These are phyloP conservation scores for Pisolithus thermaeus DNA, from an alignment of 1,284 basidiomycete species.

Conservation along the genomic window DNA sequence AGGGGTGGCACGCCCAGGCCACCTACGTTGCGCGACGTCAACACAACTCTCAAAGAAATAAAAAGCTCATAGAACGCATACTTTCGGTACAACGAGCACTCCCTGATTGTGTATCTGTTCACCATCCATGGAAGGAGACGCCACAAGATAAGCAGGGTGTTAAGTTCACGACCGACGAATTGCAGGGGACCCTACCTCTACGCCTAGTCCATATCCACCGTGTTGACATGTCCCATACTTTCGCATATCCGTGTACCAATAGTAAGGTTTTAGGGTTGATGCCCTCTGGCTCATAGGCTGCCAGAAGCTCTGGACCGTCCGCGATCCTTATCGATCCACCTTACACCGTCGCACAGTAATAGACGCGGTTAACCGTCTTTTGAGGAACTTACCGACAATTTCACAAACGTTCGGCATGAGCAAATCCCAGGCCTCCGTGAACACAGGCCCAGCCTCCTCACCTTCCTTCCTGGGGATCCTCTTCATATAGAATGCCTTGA, in stretches of 20 bases:
- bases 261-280: slow-evolving; percentile 90
- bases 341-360: slow-evolving; percentile 15
- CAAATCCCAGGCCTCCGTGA: slow-evolving; percentile 94
- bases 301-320: slow-evolving; percentile 84
- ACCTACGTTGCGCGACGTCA: slow-evolving; percentile 38
- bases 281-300: slow-evolving; percentile 89
- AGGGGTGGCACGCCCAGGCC: slow-evolving; percentile 78
- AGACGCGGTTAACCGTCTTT: neutral
- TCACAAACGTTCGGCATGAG: slow-evolving; percentile 99
- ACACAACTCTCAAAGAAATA: neutral
- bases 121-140: slow-evolving; percentile 95
- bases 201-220: slow-evolving; percentile 94
- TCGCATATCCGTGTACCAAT: slow-evolving; percentile 96
- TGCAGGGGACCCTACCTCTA: slow-evolving; percentile 55
- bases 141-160: slow-evolving; percentile 35
- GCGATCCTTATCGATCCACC: slow-evolving; percentile 97
- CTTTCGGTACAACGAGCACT: slow-evolving; percentile 55
- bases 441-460: slow-evolving; percentile 41
- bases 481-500: slow-evolving; percentile 99
- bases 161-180: neutral
- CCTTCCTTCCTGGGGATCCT: slow-evolving; percentile 61
- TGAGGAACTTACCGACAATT: slow-evolving; percentile 71
- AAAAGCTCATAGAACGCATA: slow-evolving; percentile 21
- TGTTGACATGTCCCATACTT: slow-evolving; percentile 99
- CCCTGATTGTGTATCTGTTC: slow-evolving; percentile 80